Evolutionary conservation across 495 filamentous ascomycete species (phyloP).

Genomic region (Penicillium antarcticum): DNA sequence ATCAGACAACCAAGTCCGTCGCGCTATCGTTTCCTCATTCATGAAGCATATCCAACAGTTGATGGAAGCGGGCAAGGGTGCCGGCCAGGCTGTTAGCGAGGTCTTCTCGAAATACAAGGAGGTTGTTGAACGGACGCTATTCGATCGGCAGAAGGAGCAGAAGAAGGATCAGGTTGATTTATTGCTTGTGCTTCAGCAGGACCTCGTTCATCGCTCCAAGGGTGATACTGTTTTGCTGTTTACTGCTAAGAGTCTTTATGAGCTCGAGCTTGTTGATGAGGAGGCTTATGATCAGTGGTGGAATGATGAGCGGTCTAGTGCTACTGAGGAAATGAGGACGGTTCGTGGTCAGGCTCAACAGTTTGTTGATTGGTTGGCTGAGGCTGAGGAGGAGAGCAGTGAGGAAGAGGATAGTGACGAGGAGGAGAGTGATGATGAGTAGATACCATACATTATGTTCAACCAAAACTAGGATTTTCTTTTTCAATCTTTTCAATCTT

Average conservation of each 20-base stretch:
- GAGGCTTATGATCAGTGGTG: conserved; percentile 90
- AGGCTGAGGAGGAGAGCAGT: conserved; percentile 74
- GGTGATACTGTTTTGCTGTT: conserved; percentile 69
- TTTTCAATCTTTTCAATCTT: too few species aligned
- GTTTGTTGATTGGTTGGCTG: conserved; percentile 82
- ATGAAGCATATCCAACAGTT: conserved; percentile 76
- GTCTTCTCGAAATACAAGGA: conserved; percentile 55
- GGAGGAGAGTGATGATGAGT: conserved; percentile 25
- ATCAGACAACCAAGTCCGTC: conserved; percentile 80
- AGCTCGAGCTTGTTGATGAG: conserved; percentile 81
- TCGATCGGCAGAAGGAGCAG: conserved; percentile 53
- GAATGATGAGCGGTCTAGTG: conserved; percentile 62
- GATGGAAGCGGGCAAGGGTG: conserved; percentile 54
- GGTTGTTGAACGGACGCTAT: conserved; percentile 56
- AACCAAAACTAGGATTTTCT: too few species aligned
- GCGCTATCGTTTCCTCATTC: conserved; percentile 80
- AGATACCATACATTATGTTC: conserved; percentile 2
- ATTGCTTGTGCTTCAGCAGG: conserved; percentile 74
- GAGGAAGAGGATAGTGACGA: conserved; percentile 59
- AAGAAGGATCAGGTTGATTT: conserved; percentile 82
- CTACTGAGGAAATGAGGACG: conserved; percentile 60
- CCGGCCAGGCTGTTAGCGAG: conserved; percentile 62
- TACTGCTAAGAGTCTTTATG: conserved; percentile 75
- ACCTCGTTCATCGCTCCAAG: conserved; percentile 58
- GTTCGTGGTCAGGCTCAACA: conserved; percentile 70